Evolutionary conservation across 2,329 filamentous ascomycete species (phyloP), one percentile per base, ranked within the genome.

Genomic region (Metarhizium anisopliae): DNA sequence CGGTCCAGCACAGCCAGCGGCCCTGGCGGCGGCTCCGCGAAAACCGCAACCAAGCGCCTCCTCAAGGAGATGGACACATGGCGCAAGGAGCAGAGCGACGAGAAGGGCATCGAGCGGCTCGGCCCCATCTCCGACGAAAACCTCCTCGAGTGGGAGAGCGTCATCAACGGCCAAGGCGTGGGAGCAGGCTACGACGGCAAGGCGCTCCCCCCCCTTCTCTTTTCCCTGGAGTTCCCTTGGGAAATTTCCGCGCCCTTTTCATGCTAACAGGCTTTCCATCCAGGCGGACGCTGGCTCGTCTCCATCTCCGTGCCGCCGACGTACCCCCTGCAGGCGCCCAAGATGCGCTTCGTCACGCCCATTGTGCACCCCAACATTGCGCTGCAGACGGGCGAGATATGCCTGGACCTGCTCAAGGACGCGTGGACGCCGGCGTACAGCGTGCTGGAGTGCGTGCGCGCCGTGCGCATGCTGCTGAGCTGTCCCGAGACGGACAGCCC

Each of bases 401-500:
- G 94, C 70, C 83, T 97, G 32, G 94, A 96, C 67, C 79, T 97
- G 59, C 78, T 99, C 58, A 80, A 81, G 66, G 80, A 86, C 55
- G 80, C 81, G 18, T 97, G 93, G 93, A 87, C 89, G 57, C 89
- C 92, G 1, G 85, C 90, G 18, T 94, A 96, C 71, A 92, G 86
- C 45, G 80, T 97, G 20, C 80, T 86, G 40, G 82, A 86, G 65
- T 87, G 86, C 59, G 74, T 93, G 65, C 85, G 87, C 63, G 84
- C 84, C 50, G 80, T 93, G 60, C 82, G 87, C 61, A 80, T 88
- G 74, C 76, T 94, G 63, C 75, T 74, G 55, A 63, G 69, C 53
- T 83, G 78, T 59, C 86, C 87, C 1, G 89, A 85, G 68, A 79
- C 83, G 50, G 87, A 93, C 65, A 86, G 81, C 61, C 89, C 89